phyloP scores from a whole-genome alignment of 1,139 yeast genomes.

The Debaryomyces singareniensis region DNA sequence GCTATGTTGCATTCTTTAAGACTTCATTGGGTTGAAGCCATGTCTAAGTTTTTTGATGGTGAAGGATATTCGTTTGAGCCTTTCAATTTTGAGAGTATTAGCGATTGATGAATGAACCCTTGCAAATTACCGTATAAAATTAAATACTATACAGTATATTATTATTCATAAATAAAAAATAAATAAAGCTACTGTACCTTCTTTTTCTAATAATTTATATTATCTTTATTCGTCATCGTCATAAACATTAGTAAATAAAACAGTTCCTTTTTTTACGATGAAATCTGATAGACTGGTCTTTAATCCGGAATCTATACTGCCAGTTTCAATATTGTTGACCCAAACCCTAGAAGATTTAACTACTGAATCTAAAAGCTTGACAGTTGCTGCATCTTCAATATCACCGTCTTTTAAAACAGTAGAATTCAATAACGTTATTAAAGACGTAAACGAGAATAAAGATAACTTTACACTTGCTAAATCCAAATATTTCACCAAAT shows the following conservation, averaged over 20 bases:
- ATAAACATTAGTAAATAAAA: conserved; percentile 15
- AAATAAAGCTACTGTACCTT: too few species aligned
- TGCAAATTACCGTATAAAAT: background rate
- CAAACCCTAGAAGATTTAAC: conserved; percentile 24
- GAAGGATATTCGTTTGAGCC: conserved; percentile 90
- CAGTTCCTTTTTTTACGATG: conserved; percentile 26
- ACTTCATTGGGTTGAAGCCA: conserved; percentile 98
- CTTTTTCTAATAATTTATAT: too few species aligned
- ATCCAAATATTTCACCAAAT: conserved; percentile 22
- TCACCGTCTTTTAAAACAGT: conserved; percentile 6
- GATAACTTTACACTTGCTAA: conserved; percentile 14
- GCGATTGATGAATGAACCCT: conserved; percentile 1
- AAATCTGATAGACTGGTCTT: conserved; percentile 25
- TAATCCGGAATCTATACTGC: conserved; percentile 16
- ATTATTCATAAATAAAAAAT: too few species aligned
- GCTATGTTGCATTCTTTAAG: conserved; percentile 98
- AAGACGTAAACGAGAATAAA: conserved; percentile 29
- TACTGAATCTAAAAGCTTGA: conserved; percentile 21
- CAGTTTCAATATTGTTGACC: conserved; percentile 21
- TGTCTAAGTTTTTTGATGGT: conserved; percentile 96
- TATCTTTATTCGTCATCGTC: conserved; percentile 12
- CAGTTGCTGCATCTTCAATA: conserved; percentile 10
- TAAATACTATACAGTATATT: too few species aligned
- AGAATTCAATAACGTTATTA: conserved; percentile 6
- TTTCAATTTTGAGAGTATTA: conserved; percentile 45